These are phyloP conservation scores for Nyctanthes arbortristis DNA, from an alignment of 257 asterid genomes.

Conservation along the genomic window DNA sequence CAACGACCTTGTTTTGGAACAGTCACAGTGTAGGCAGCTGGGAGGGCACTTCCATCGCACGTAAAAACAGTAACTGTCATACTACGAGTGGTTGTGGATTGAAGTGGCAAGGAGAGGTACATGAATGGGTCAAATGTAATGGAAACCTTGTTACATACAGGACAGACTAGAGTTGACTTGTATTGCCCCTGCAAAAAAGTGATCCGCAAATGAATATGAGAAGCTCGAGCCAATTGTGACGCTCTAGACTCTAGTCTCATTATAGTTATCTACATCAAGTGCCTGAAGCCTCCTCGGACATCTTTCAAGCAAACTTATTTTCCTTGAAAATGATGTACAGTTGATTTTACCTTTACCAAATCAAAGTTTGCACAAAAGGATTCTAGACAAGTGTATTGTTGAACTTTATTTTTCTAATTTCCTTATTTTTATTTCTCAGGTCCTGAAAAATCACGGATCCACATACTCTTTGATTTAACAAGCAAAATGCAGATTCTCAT, in stretches of 20 bases:
- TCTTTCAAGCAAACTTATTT: background rate
- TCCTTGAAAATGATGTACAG: background rate
- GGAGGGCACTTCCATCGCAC: constrained; percentile 92
- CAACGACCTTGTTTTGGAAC: constrained; percentile 97
- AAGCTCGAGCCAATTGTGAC: too few relatives aligned
- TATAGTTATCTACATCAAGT: background rate
- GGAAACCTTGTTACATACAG: constrained; percentile 88
- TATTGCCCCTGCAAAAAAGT: constrained; percentile 83
- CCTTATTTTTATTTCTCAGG: background rate
- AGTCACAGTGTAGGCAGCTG: constrained; percentile 78
- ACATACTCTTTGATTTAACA: too few relatives aligned
- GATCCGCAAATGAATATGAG: constrained; percentile 7
- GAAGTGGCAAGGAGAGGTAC: constrained; percentile 97
- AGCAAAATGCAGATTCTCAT: too few relatives aligned
- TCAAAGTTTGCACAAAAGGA: background rate
- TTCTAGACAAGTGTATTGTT: background rate
- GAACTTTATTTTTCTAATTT: background rate
- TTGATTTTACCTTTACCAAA: background rate
- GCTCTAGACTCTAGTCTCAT: background rate
- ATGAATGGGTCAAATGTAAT: constrained; percentile 97
- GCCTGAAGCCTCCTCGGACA: background rate
- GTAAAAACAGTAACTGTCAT: constrained; percentile 95
- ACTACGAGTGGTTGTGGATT: constrained; percentile 77
- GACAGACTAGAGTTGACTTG: constrained; percentile 98
- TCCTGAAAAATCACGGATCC: too few relatives aligned